These are phyloP conservation scores for Xanthoconium separans DNA, from an alignment of 1,284 basidiomycete species.

Conservation along the genomic window DNA sequence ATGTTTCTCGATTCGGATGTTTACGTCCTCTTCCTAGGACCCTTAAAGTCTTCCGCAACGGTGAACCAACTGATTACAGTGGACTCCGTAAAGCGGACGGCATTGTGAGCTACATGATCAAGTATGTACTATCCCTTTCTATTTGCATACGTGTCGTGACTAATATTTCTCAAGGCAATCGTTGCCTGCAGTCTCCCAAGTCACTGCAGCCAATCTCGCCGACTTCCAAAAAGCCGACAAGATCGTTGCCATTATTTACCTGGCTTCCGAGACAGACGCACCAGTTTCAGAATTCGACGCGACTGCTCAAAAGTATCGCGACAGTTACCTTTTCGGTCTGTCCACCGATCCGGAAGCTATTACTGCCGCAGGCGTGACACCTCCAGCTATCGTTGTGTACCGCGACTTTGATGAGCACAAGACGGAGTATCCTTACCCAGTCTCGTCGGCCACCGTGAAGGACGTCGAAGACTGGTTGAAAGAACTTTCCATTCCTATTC, in stretches of 20 bases:
- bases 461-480: constrained; percentile 79
- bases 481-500: constrained; percentile 83
- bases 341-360: constrained; percentile 72
- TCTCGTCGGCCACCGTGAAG: constrained; percentile 54
- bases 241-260: constrained; percentile 88
- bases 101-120: constrained; percentile 96
- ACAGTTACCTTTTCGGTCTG: constrained; percentile 91
- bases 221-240: constrained; percentile 92
- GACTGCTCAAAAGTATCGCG: constrained; percentile 85
- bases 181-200: constrained; percentile 88
- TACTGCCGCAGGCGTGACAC: constrained; percentile 67
- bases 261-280: constrained; percentile 64
- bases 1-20: neutral
- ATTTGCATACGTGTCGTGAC: neutral
- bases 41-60: constrained; percentile 90
- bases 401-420: constrained; percentile 89
- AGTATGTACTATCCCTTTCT: constrained; percentile 55
- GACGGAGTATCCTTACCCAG: constrained; percentile 69
- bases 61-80: constrained; percentile 74
- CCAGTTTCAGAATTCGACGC: constrained; percentile 74
- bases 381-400: constrained; percentile 90
- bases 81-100: constrained; percentile 96
- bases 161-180: constrained; percentile 65
- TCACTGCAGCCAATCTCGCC: constrained; percentile 74
- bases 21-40: constrained; percentile 46